phyloP scores from a whole-genome alignment of 2,329 filamentous ascomycete species.

The Colletotrichum tropicicola region DNA sequence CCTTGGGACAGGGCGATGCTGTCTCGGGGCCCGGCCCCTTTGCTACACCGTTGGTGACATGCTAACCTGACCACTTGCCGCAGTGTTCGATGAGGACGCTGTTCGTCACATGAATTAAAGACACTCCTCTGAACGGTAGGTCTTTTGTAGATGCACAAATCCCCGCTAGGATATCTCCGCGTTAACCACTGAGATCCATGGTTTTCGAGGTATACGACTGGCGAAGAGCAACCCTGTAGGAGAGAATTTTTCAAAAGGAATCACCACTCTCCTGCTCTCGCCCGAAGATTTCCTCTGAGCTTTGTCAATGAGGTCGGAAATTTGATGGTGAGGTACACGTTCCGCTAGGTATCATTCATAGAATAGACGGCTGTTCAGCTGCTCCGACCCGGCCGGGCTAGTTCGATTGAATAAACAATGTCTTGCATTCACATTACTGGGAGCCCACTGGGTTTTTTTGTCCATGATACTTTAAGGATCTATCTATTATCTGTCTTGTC shows the following conservation, averaged over 20 bases:
- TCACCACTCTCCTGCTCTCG: conserved; percentile 68
- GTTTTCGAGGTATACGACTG: conserved; percentile 93
- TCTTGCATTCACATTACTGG: neutral
- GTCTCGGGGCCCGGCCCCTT: neutral
- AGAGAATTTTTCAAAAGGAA: conserved; percentile 49
- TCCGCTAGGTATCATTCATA: too few species aligned
- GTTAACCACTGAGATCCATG: conserved; percentile 75
- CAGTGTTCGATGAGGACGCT: neutral
- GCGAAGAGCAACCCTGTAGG: conserved; percentile 77
- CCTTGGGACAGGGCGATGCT: conserved; percentile 10
- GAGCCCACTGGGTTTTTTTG: too few species aligned
- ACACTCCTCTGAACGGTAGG: conserved; percentile 32
- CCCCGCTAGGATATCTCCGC: conserved; percentile 89
- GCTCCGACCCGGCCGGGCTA: too few species aligned
- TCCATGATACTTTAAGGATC: neutral
- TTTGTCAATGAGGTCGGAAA: conserved; percentile 71
- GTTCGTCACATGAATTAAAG: conserved; percentile 15
- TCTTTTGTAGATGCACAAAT: neutral
- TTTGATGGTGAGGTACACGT: conserved; percentile 88
- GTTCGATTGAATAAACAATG: neutral
- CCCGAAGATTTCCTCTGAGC: conserved; percentile 83
- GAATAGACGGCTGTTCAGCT: too few species aligned
- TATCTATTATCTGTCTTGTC: neutral
- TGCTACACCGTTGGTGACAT: conserved; percentile 15
- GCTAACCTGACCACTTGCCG: conserved; percentile 5